phyloP scores from a whole-genome alignment of 2,329 filamentous ascomycete genomes.

The Elsinoe fawcettii region DNA sequence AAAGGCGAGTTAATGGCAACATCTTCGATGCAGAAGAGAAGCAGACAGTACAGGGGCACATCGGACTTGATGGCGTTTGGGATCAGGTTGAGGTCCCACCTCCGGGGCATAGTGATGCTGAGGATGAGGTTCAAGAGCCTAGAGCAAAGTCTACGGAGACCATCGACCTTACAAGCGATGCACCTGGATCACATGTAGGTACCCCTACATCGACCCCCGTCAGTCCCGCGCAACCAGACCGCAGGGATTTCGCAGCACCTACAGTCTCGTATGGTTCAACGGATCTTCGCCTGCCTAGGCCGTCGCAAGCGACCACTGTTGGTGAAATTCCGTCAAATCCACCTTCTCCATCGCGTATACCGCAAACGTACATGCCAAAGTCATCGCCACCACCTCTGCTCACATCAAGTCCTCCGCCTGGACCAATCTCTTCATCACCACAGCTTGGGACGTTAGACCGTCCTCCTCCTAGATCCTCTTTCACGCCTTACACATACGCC shows the following conservation, averaged over 20 bases:
- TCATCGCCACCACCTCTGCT: slow-evolving; percentile 4
- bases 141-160: slow-evolving; percentile 1
- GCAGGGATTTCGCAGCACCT: background rate
- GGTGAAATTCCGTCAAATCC: background rate
- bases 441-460: background rate
- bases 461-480: background rate
- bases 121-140: background rate
- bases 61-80: background rate
- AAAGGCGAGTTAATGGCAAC: background rate
- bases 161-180: slow-evolving; percentile 13
- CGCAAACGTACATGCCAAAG: slow-evolving; percentile 9
- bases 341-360: slow-evolving; percentile 2
- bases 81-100: background rate
- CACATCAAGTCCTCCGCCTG: background rate
- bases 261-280: background rate
- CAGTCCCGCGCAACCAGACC: background rate
- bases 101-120: background rate
- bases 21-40: background rate
- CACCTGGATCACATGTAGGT: background rate
- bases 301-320: slow-evolving; percentile 8
- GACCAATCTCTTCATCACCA: background rate
- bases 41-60: background rate
- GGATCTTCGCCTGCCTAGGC: background rate
- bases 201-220: slow-evolving; percentile 1
- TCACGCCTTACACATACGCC: background rate